phyloP scores from a whole-genome alignment of 1,139 yeast species.

The Kluyveromyces marxianus region DNA sequence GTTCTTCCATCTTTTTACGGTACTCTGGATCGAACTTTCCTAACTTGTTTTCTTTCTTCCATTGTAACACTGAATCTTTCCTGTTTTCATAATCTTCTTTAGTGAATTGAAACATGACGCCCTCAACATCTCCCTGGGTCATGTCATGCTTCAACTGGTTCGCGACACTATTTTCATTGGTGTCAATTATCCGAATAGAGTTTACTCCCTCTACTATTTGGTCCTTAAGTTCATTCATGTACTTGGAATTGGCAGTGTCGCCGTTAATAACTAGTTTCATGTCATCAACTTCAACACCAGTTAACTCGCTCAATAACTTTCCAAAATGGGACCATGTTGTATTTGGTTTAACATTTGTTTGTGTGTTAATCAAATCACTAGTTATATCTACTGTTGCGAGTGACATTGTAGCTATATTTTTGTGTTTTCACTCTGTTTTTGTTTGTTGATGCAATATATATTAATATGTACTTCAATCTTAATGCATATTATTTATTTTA shows the following conservation, averaged over 20 bases:
- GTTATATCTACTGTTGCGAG: conserved; percentile 5
- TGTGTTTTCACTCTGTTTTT: too few relatives aligned
- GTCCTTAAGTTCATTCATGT: conserved; percentile 2
- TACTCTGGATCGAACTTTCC: conserved; percentile 66
- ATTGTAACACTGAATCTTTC: conserved; percentile 56
- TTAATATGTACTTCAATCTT: too few relatives aligned
- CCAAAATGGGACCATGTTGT: conserved; percentile 57
- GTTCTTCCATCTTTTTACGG: conserved; percentile 28
- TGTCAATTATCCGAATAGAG: conserved; percentile 37
- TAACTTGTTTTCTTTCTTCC: conserved; percentile 62
- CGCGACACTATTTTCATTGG: conserved; percentile 44
- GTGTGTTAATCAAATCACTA: conserved; percentile 19
- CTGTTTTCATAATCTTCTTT: conserved; percentile 62
- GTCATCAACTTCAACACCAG: conserved; percentile 57
- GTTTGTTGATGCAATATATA: too few relatives aligned
- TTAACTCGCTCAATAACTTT: conserved; percentile 55
- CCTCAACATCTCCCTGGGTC: conserved; percentile 31
- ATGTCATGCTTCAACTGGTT: conserved; percentile 34
- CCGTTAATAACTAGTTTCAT: conserved; percentile 16
- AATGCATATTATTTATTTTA: too few relatives aligned
- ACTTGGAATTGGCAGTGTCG: not conserved
- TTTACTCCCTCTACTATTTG: not conserved
- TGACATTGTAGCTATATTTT: too few relatives aligned
- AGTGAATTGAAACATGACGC: conserved; percentile 45
- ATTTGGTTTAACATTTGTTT: conserved; percentile 41